Conservation (phyloP, 768 basidiomycete genomes). For the Serendipita indica region DNA sequence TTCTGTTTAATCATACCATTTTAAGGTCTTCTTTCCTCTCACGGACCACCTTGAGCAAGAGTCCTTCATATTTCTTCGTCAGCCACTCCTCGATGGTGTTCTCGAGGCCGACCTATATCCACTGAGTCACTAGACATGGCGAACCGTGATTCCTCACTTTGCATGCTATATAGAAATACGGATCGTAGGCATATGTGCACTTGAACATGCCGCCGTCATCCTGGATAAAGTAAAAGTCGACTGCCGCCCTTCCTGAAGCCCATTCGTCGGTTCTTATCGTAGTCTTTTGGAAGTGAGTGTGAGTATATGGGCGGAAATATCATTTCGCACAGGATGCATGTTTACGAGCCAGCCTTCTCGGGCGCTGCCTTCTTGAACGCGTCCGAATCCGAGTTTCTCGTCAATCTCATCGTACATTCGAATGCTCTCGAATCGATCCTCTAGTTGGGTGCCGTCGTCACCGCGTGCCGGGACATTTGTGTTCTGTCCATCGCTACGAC, state of each 20-base stretch:
- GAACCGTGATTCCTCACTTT: constrained; percentile 45
- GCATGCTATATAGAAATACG: constrained; percentile 87
- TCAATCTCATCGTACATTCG: constrained; percentile 73
- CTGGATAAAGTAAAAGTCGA: constrained; percentile 95
- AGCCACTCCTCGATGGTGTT: constrained; percentile 91
- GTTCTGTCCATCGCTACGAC: constrained; percentile 23
- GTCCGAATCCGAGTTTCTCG: constrained; percentile 77
- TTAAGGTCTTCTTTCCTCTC: constrained; percentile 87
- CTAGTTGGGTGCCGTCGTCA: constrained; percentile 79
- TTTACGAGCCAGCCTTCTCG: constrained; percentile 93
- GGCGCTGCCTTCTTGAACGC: constrained; percentile 60
- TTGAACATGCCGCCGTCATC: constrained; percentile 97
- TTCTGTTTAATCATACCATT: constrained; percentile 26
- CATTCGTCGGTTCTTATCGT: constrained; percentile 74
- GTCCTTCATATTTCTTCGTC: constrained; percentile 80
- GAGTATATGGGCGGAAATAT: background rate
- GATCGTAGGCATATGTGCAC: constrained; percentile 80
- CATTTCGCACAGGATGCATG: constrained; percentile 82
- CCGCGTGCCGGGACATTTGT: constrained; percentile 50
- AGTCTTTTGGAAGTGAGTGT: constrained; percentile 35
- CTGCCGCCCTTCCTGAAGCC: constrained; percentile 73
- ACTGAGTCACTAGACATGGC: constrained; percentile 11
- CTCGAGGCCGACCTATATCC: constrained; percentile 60
- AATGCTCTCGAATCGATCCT: constrained; percentile 74
- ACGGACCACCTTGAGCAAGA: constrained; percentile 62